Base-by-base conservation (phyloP, 257 asterid species). In the Solanum microdontum region DNA sequence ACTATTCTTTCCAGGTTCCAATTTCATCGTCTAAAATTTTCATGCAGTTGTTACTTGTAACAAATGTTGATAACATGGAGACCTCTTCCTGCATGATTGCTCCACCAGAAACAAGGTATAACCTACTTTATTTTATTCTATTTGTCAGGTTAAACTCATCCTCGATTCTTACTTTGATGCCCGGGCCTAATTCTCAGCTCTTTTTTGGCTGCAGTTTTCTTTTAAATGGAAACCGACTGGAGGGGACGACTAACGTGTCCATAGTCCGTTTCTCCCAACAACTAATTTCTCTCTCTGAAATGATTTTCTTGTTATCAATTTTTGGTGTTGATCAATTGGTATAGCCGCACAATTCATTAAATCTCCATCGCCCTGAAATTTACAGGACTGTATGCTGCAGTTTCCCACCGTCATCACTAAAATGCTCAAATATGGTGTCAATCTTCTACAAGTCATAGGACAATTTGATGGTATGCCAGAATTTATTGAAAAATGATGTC, bases 391-490 rank as follows among this genome's bases (percentile, higher is more conserved):
- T 32, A 11, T 8, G 11, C 86, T 40, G 8, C 89, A 80, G 83
- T 68, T 82, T 79, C 89, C 89, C 23, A 30, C 82, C 2, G 36
- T 68, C 32, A 79, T 87, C 28, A 87, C 87, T 32, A 32, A 13
- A 30, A 82, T 82, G 89, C 70, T 82, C 33, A 87, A 87, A 48
- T 82, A 40, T 82, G 87, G 89, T 28, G 83, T 87, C 30, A 87
- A 87, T 48, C 14, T 24, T 30, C 51, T 87, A 43, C 89, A 68
- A 82, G 74, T 72, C 28, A 11, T 82, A n/a, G 89, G 89, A 48
- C 13, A 69, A 23, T 32, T 87, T 39, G 11, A 70, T 43, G 84
- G 87, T 87, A 87, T 17, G 80, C 84, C 39, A 64, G 72, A 73
- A 7, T 40, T 3, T 11, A 3, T 76, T 76, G 23, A 24, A 40